Percentiles rank a stretch among this genome's conserved stretches.
Conservation (phyloP, 768 basidiomycete species). For the Solioccasus polychromus region DNA sequence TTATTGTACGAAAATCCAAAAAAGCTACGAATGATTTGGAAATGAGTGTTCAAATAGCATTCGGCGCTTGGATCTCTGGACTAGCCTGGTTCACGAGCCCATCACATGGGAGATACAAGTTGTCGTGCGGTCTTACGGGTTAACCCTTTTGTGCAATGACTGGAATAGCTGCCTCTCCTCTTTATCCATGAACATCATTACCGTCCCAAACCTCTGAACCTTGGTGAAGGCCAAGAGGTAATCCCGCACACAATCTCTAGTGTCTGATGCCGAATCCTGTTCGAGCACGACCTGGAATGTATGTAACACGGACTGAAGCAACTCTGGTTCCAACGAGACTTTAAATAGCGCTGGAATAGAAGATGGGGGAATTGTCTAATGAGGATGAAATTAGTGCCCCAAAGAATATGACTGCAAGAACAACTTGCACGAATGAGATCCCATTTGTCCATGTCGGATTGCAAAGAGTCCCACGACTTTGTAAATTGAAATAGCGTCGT, state of each 20-base stretch:
- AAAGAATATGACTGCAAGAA: neutral
- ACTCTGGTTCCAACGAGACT: constrained; percentile 62
- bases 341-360: constrained; percentile 63
- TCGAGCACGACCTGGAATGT: constrained; percentile 41
- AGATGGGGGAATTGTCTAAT: constrained; percentile 53
- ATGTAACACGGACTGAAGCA: constrained; percentile 57
- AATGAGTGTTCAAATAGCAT: too few species aligned
- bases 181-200: constrained; percentile 59
- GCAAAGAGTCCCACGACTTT: constrained; percentile 51
- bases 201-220: constrained; percentile 61
- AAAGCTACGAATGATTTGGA: too few species aligned
- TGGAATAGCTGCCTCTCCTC: constrained; percentile 50
- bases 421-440: constrained; percentile 54
- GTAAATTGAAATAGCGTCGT: constrained; percentile 62
- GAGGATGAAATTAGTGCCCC: neutral
- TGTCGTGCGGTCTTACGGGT: constrained; percentile 4
- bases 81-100: too few species aligned
- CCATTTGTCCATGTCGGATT: constrained; percentile 49
- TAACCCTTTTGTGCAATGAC: constrained; percentile 41
- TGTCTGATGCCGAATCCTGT: constrained; percentile 9
- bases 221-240: constrained; percentile 53
- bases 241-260: constrained; percentile 30
- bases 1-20: too few species aligned
- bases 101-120: neutral
- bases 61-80: too few species aligned